Base-by-base conservation (phyloP, 2,329 filamentous ascomycete genomes). In the Hymenotorrendiella dingleyae region DNA sequence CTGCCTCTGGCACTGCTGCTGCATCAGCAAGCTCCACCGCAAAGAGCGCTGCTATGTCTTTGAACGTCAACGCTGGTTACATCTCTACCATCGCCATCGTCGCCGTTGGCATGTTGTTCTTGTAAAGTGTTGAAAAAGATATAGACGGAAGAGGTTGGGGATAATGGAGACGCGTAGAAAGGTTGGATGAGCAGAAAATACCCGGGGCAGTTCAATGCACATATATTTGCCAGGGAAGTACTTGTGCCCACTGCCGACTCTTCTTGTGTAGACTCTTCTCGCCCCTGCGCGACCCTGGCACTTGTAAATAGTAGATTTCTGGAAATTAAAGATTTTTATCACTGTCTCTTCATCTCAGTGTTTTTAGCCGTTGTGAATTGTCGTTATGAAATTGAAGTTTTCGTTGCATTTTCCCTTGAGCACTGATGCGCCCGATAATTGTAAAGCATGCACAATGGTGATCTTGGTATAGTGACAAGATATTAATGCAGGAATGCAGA, bases 61-160 rank as follows among this genome's bases (percentile, higher is more conserved):
- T 51, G 16, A 48, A 43, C 29, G 44, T 45, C 21, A 46, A 46
- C 21, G 42, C 39, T 23, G 49, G 53, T 3, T 12, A 53, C 24
- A 16, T 53, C 14, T 46, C 46, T 10, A 49, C 48, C 2, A 40
- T 53, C 26, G 29, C 50, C 26, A 24, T 55, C 21, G 40, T 53
- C 19, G 45, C 40, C 26, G 51, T 43, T 10, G 51, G 49, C 21
- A 45, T 54, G 30, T 32, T 51, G 42, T 47, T 50, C 43, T 35
- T 59, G 27, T 55, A 53, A 40, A 22, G 17, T 17, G 8, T 17
- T 23, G 14, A 26, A 23, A 9, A 26, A 24, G 6, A 16, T 16
- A 26, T 12, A 10, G 9, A 26, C 14, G 12, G 7, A 17, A 12
- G 20, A 12, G 8, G 7, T 7, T 24, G 16, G 26, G 22, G 14